Base-by-base conservation (phyloP, 139 green algal species). In the Coelastrella sp. region DNA sequence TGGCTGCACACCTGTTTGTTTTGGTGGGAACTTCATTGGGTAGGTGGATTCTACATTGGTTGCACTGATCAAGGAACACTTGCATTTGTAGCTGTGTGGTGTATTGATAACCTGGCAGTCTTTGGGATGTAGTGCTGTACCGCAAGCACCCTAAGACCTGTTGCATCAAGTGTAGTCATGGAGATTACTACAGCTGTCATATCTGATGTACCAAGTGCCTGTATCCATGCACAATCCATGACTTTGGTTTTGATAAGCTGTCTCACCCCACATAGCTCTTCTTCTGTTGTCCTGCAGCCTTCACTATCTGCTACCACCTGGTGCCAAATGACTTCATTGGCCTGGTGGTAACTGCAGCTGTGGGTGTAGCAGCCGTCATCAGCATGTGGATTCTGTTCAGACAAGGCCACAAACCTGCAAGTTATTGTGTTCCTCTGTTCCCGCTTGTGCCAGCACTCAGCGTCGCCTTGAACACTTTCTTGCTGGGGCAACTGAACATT, bases 391-490 rank as follows among this genome's bases (percentile, higher is more conserved):
- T 81, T 32, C 43, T 59, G 11, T 64, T 25, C 25, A 19, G 74
- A 6, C 50, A 50, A 37, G 72, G 17, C 5, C 82, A 85, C 73
- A 63, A 62, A 3, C 80, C 88, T 2, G 2, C n/a, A 15, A 63
- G 51, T 11, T 91, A 85, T 77, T 45, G 48, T 5, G 78, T 85
- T 32, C 85, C 85, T 2, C 78, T 91, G 2, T 87, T 78, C 68
- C 88, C 82, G 17, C 69, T 86, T 19, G 64, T 91, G 6, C 84
- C 84, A 34, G 83, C 63, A 53, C 48, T 72, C 43, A 81, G 48
- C 62, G 60, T 91, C 27, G 77, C 74, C 4, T 34, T 91, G 30
- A 91, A 91, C 69, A 88, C 71, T 5, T 88, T 90, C 60, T 83
- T 90, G 71, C 77, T 90, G 19, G 83, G 82, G 13, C 82, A 88